phyloP scores from a whole-genome alignment of 805 yeast species.

The Barnettozyma populi region DNA sequence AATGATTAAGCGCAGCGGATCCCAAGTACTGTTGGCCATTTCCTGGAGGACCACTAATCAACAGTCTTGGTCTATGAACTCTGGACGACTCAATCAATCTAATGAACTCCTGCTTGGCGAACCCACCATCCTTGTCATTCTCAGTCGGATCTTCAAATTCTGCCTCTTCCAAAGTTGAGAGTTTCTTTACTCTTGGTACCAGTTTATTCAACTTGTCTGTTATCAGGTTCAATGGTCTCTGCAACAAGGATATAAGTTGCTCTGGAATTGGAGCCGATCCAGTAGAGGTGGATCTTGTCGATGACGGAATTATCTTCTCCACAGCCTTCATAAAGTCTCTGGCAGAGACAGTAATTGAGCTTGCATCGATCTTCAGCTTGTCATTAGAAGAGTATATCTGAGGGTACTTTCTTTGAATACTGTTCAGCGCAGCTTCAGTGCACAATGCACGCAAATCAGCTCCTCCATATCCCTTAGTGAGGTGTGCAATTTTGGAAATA shows the following conservation, averaged over 20 bases:
- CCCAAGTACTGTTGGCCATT: constrained; percentile 85
- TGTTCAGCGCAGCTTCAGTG: constrained; percentile 89
- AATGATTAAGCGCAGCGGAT: constrained; percentile 69
- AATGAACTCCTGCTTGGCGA: constrained; percentile 59
- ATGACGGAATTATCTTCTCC: constrained; percentile 85
- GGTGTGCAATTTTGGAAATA: constrained; percentile 58
- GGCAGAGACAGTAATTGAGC: constrained; percentile 64
- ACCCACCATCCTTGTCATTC: constrained; percentile 57
- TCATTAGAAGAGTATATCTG: constrained; percentile 79
- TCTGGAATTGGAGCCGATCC: constrained; percentile 77
- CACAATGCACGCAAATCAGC: constrained; percentile 93
- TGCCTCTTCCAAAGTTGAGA: constrained; percentile 64
- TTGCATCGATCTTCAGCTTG: constrained; percentile 69
- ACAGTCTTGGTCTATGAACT: constrained; percentile 73
- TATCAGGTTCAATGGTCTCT: constrained; percentile 42
- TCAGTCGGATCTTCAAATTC: constrained; percentile 53
- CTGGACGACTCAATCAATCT: constrained; percentile 50
- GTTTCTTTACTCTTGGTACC: constrained; percentile 53
- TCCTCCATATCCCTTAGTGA: constrained; percentile 97
- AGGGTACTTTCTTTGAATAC: constrained; percentile 89
- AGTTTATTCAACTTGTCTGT: constrained; percentile 45
- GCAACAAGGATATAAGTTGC: constrained; percentile 58
- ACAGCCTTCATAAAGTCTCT: constrained; percentile 83
- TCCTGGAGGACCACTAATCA: constrained; percentile 70
- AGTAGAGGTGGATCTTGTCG: constrained; percentile 76